Conservation (phyloP, 2,329 filamentous ascomycete genomes). For the Alternaria triticimaculans region DNA sequence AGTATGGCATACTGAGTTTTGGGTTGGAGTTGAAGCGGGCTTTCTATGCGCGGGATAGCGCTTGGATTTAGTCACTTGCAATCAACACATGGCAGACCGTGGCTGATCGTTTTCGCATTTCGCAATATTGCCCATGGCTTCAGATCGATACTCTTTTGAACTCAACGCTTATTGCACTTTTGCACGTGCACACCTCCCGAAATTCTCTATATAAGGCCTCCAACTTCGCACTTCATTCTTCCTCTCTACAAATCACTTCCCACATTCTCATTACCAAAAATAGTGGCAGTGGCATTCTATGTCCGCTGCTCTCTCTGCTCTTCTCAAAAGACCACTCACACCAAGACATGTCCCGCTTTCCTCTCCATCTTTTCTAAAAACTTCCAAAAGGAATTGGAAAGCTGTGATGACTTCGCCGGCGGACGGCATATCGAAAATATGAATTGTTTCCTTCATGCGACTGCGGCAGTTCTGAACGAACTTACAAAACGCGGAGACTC, state of each 20-base stretch:
- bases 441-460: no score
- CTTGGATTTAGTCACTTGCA: not conserved
- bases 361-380: not conserved
- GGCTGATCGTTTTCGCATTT: not conserved
- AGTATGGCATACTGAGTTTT: no score
- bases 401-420: not conserved
- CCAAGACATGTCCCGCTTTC: not conserved
- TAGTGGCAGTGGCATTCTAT: no score
- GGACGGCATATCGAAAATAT: not conserved
- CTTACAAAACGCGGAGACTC: not conserved
- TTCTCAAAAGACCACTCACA: not conserved
- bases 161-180: no score
- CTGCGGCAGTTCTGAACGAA: not conserved
- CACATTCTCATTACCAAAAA: not conserved
- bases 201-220: not conserved
- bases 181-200: not conserved
- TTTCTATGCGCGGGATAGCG: fast-evolving
- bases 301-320: not conserved
- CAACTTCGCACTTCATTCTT: fast-evolving
- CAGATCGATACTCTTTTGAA: fast-evolving
- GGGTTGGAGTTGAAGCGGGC: no score
- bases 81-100: no score
- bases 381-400: not conserved
- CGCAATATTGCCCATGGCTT: not conserved
- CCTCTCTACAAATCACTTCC: not conserved